Evolutionary conservation across 805 yeast species (phyloP), one percentile per base, ranked within the genome.

Genomic region (Lipomyces orientalis): DNA sequence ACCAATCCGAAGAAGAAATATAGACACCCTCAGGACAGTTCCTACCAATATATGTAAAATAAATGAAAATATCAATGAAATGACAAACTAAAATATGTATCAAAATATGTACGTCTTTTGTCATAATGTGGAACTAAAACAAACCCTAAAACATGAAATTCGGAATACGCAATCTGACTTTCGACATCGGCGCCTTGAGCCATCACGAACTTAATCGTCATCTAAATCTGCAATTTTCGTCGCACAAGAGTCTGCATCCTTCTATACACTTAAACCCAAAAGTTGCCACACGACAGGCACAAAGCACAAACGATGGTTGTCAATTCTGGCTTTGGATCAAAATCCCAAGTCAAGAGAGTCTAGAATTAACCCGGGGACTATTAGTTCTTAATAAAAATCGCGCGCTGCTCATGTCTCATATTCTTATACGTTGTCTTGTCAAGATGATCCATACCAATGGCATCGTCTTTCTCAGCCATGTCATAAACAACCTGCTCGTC

Each of bases 361-460:
- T 43, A 43, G 22, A 43, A 7, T 25, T 43, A 43, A 37, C 16
- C 49, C 22, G n/a, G 55, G 12, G 12, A 8, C 16, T 7, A n/a
- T 63, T 19, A 69, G 49, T 68, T 81, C 75, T 84, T 86, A 65
- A 87, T 87, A 60, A 84, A 83, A 77, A 88, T 88, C 25, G 90
- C 88, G 64, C 88, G 84, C 54, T 67, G 68, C 74, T 86, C 88
- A 68, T 81, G 82, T 2, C 79, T 79, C 7, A 84, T 75, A 5
- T 80, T 82, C 64, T 85, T 83, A 67, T 88, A 83, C n/a, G 88
- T 84, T 54, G 87, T 81, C 75, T 95, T 85, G 76, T 92, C 97
- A 1, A 95, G 93, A 75, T 91, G 97, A 75, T 95, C 97, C 75
- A 95, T 81, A 34, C 93, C 96, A 61, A 95, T 79, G 39, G 82